Evolutionary conservation across 2,329 filamentous ascomycete genomes (phyloP).

Genomic region (Fonsecaea nubica): DNA sequence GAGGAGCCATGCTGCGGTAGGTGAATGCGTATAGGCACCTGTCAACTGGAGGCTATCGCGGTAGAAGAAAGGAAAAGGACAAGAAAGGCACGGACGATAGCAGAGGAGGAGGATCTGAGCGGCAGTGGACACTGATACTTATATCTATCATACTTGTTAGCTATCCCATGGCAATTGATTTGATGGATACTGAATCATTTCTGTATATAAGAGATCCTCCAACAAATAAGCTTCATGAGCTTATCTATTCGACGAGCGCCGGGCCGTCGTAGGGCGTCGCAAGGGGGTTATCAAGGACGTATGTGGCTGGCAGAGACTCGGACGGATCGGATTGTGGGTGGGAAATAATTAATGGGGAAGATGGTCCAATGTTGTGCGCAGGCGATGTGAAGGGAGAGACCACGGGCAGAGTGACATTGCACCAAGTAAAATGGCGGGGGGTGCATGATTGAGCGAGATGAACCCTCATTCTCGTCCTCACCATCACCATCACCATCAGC

Average conservation of each 20-base stretch:
- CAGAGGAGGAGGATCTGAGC: neutral
- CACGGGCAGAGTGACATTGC: too few relatives aligned
- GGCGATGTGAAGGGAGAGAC: neutral
- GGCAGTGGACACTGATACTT: neutral
- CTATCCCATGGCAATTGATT: neutral
- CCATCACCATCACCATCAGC: too few relatives aligned
- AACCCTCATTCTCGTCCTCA: too few relatives aligned
- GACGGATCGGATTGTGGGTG: neutral
- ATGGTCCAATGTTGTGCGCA: neutral
- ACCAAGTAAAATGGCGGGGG: too few relatives aligned
- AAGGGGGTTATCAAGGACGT: neutral
- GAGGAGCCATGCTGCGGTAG: constrained; percentile 11
- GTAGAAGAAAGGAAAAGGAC: neutral
- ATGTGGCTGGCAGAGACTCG: neutral
- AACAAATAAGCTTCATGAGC: constrained; percentile 17
- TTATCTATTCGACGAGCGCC: constrained; percentile 5
- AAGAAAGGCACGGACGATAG: neutral
- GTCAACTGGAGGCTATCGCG: neutral
- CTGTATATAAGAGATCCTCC: neutral
- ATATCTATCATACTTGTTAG: neutral
- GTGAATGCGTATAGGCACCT: neutral
- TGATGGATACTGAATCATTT: constrained; percentile 14
- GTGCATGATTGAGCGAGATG: too few relatives aligned
- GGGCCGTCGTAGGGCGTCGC: neutral
- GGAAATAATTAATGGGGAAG: too few relatives aligned